Evolutionary conservation across 768 basidiomycete species (phyloP).

Genomic region (Lactarius vividus): DNA sequence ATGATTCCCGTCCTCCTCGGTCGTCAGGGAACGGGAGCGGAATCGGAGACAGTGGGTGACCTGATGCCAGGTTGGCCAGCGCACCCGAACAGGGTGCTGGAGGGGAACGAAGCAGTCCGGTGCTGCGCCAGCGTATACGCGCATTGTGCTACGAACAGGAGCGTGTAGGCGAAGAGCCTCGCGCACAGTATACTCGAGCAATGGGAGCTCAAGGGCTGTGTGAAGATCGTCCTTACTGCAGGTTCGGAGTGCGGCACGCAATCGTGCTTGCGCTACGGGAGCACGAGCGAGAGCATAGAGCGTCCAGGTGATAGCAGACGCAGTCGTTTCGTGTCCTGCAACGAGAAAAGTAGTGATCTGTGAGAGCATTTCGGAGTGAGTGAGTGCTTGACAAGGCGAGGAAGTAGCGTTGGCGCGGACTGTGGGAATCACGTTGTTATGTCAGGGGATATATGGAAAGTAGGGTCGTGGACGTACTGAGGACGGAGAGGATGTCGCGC

Average conservation of each 20-base stretch:
- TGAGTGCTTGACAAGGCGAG: slow-evolving; percentile 47
- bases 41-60: slow-evolving; percentile 1
- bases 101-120: slow-evolving; percentile 54
- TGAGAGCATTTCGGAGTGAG: slow-evolving; percentile 54
- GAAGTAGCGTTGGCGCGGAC: slow-evolving; percentile 59
- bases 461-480: slow-evolving; percentile 19
- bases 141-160: slow-evolving; percentile 59
- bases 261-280: slow-evolving; percentile 43
- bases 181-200: slow-evolving; percentile 61
- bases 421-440: slow-evolving; percentile 28
- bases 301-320: slow-evolving; percentile 59
- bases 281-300: slow-evolving; percentile 53
- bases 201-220: slow-evolving; percentile 39
- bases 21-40: neutral
- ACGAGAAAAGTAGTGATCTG: slow-evolving; percentile 66
- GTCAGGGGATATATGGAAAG: neutral
- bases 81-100: slow-evolving; percentile 24
- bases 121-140: slow-evolving; percentile 43
- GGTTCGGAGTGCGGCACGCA: slow-evolving; percentile 45
- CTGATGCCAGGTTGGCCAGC: slow-evolving; percentile 17
- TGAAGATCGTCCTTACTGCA: slow-evolving; percentile 27
- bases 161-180: slow-evolving; percentile 55
- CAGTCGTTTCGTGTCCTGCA: slow-evolving; percentile 64
- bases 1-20: neutral
- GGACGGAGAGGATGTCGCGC: slow-evolving; percentile 27